Percentiles rank a stretch among this genome's conserved stretches.
Evolutionary conservation across 2,329 filamentous ascomycete genomes (phyloP).

Genomic region (Cladosporium oxysporum): DNA sequence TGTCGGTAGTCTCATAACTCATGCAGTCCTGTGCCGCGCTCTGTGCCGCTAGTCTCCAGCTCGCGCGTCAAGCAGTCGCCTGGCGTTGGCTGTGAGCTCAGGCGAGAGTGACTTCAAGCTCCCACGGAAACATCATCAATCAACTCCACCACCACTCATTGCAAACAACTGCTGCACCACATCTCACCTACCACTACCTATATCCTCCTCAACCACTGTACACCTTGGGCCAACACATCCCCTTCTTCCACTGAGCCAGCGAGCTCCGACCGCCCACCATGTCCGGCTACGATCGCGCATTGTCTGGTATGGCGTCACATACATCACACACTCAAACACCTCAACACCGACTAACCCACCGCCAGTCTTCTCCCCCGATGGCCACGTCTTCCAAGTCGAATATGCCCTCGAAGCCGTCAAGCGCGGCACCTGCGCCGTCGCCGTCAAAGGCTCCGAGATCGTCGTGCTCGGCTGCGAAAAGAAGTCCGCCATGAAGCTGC

Average conservation of each 20-base stretch:
- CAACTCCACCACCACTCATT: conserved; percentile 11
- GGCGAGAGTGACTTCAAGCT: conserved; percentile 18
- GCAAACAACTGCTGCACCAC: background rate
- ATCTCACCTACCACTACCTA: background rate
- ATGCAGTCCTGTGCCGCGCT: background rate
- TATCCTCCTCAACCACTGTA: background rate
- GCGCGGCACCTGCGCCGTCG: conserved; percentile 98
- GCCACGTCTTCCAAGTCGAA: conserved; percentile 99
- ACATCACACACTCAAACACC: background rate
- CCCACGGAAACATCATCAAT: conserved; percentile 15
- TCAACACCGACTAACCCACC: conserved; percentile 17
- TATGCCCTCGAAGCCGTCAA: conserved; percentile 99
- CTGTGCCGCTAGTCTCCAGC: conserved; percentile 8
- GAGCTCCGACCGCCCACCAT: conserved; percentile 48
- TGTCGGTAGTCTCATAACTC: background rate
- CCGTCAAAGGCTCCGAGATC: conserved; percentile 91
- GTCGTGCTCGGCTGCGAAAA: conserved; percentile 98
- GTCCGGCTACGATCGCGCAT: conserved; percentile 98
- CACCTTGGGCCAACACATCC: background rate
- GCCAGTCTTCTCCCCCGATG: conserved; percentile 94
- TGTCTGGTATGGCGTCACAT: conserved; percentile 73
- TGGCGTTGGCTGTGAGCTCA: conserved; percentile 3
- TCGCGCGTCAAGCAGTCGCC: conserved; percentile 19
- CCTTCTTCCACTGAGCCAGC: conserved; percentile 23
- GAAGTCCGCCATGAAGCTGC: conserved; percentile 97